Percentiles rank a stretch among this genome's conserved stretches.
These are phyloP conservation scores for Scheffersomyces parashehatae DNA, from an alignment of 1,139 yeast species.

Conservation along the genomic window DNA sequence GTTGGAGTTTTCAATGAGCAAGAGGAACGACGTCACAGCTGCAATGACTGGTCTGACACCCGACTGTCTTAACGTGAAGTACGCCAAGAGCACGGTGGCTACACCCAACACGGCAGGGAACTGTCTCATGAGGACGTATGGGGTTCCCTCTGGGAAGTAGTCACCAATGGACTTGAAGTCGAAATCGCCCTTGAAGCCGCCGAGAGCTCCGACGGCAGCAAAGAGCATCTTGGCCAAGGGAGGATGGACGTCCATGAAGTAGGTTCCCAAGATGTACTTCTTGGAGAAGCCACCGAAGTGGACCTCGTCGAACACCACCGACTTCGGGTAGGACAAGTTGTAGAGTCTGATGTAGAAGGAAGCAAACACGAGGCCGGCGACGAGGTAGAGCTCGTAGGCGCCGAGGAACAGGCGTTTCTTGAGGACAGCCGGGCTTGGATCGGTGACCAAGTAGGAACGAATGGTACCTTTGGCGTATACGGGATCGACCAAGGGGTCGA, in stretches of 20 bases:
- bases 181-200: conserved; percentile 79
- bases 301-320: conserved; percentile 93
- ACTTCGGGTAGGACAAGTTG: conserved; percentile 63
- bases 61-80: conserved; percentile 79
- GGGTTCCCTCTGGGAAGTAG: conserved; percentile 56
- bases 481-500: conserved; percentile 32
- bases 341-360: conserved; percentile 51
- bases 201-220: conserved; percentile 72
- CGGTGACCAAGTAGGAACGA: conserved; percentile 32
- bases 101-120: conserved; percentile 85
- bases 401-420: conserved; percentile 22
- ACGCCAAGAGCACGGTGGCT: conserved; percentile 73
- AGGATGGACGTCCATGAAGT: conserved; percentile 93
- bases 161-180: conserved; percentile 73
- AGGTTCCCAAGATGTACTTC: conserved; percentile 69
- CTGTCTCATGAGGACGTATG: conserved; percentile 81
- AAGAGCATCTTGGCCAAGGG: conserved; percentile 88
- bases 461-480: conserved; percentile 24
- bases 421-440: conserved; percentile 20
- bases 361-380: conserved; percentile 53
- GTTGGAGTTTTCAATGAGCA: conserved; percentile 81
- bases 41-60: conserved; percentile 81
- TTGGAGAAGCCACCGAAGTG: conserved; percentile 81
- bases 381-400: conserved; percentile 27
- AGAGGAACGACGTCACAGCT: conserved; percentile 61